Evolutionary conservation across 179 eudicot species (phyloP), one percentile per base, ranked within the genome.

Genomic region (Heliamphora pulchella): DNA sequence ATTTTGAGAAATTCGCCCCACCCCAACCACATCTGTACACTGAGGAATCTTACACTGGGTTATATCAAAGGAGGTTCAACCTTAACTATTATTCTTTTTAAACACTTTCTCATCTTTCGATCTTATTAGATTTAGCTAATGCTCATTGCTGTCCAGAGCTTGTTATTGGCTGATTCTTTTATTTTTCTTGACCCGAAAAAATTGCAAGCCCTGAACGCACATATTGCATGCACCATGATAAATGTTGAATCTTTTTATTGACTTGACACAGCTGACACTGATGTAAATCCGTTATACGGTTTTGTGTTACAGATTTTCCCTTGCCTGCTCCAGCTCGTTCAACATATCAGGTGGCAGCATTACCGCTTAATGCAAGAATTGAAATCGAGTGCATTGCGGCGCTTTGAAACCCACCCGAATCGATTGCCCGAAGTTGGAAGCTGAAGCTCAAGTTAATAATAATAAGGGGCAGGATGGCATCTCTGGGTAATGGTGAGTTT

Each of bases 321-420:
- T 84, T 91, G 17, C 90, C 93, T 78, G 96, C 98, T 14, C 99
- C 99, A 18, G 96, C 98, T 80, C 97, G 99, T 81, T 90, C 98
- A 59, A 96, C 98, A 61, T 96, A 91, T 83, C 98, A 96, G 88
- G 99, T 91, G 6, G 99, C 97, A 78, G 98, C 92, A 51, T 83
- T 96, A 86, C 98, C 98, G 2, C 46, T 96, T 88, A 90, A 90
- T 83, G 99, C 98, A 78, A 92, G 79, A 82, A 86, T 96, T 76
- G 97, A 94, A 83, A 96, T 96, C 31, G 98, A 96, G 76, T 94
- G 99, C 91, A 94, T 96, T 47, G 98, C 99, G 80, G 86, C 90
- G 11, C 88, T 88, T 53, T 84, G 71, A 80, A 53, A 80, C 31
- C 66, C 41, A 80, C 31, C 66, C 41, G 4, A 47, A 10, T 14